phyloP scores from a whole-genome alignment of 306 rosid species.

The Coriaria nepalensis region DNA sequence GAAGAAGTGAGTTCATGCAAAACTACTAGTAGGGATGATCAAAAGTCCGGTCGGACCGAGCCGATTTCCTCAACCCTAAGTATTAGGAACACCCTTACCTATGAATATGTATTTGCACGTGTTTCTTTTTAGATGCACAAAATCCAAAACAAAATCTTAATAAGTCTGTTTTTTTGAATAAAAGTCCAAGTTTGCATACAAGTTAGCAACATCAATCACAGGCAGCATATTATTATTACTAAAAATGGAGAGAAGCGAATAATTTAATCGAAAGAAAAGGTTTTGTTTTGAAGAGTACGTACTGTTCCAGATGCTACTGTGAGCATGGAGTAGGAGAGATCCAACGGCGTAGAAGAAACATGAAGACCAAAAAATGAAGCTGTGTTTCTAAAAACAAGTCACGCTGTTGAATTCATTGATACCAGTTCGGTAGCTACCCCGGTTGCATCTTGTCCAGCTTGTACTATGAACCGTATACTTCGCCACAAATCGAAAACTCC shows the following conservation, averaged over 20 bases:
- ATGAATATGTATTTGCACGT: too few species aligned
- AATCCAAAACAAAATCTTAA: background rate
- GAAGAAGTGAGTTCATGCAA: too few species aligned
- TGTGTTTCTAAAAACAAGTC: conserved; percentile 56
- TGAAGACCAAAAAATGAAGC: conserved; percentile 85
- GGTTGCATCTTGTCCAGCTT: conserved; percentile 74
- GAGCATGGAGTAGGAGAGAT: conserved; percentile 57
- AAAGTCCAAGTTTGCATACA: background rate
- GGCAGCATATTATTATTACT: too few species aligned
- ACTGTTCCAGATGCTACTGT: conserved; percentile 65
- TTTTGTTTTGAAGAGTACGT: conserved; percentile 8
- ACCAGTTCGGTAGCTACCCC: conserved; percentile 80
- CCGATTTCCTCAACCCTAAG: too few species aligned
- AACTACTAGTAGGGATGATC: too few species aligned
- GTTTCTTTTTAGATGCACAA: too few species aligned
- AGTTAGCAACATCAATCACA: too few species aligned
- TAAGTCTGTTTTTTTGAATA: too few species aligned
- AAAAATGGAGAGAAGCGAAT: too few species aligned
- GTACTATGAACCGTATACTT: conserved; percentile 66
- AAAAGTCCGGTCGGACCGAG: too few species aligned
- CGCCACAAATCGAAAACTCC: conserved; percentile 8
- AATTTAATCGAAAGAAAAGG: too few species aligned
- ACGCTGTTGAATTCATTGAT: conserved; percentile 69
- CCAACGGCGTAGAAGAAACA: conserved; percentile 51
- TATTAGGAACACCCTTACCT: too few species aligned